These are phyloP conservation scores for Hymenoscyphus infarciens DNA, from an alignment of 2,329 filamentous ascomycete genomes.

Conservation along the genomic window DNA sequence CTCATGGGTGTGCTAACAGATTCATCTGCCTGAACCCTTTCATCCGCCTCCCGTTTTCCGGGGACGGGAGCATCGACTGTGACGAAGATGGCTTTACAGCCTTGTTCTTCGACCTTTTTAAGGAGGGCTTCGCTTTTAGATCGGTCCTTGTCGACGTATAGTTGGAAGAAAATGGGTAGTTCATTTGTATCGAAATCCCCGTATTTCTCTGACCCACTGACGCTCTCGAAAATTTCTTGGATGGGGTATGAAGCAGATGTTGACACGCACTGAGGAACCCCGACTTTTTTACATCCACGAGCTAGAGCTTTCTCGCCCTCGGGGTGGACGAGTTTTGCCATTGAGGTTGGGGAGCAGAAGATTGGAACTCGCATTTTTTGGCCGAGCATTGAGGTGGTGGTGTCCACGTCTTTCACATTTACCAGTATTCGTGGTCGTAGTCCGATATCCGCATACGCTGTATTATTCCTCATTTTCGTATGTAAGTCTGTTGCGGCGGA, in stretches of 20 bases:
- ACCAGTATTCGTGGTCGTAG: constrained; percentile 57
- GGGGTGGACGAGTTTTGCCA: constrained; percentile 60
- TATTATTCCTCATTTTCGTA: constrained; percentile 55
- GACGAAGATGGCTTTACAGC: constrained; percentile 52
- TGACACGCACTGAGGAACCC: constrained; percentile 58
- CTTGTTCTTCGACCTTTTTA: constrained; percentile 42
- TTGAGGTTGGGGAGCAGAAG: constrained; percentile 61
- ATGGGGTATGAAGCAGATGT: constrained; percentile 59
- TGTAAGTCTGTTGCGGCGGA: constrained; percentile 67
- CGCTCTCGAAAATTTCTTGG: constrained; percentile 45
- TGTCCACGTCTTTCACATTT: constrained; percentile 52
- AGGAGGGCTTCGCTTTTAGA: constrained; percentile 49
- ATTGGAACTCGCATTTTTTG: constrained; percentile 51
- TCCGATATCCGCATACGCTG: constrained; percentile 52
- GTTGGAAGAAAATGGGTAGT: constrained; percentile 49
- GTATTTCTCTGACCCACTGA: constrained; percentile 23
- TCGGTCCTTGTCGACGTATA: constrained; percentile 58
- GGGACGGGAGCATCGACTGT: constrained; percentile 57
- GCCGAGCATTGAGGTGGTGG: constrained; percentile 53
- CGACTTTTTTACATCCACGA: constrained; percentile 46
- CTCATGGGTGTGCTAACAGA: constrained; percentile 47
- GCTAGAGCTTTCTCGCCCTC: constrained; percentile 61
- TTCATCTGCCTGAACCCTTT: constrained; percentile 45
- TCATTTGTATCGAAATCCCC: constrained; percentile 11
- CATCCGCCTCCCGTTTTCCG: constrained; percentile 51